phyloP scores from a whole-genome alignment of 177 flowering plant species.

The Vitis hybrid region DNA sequence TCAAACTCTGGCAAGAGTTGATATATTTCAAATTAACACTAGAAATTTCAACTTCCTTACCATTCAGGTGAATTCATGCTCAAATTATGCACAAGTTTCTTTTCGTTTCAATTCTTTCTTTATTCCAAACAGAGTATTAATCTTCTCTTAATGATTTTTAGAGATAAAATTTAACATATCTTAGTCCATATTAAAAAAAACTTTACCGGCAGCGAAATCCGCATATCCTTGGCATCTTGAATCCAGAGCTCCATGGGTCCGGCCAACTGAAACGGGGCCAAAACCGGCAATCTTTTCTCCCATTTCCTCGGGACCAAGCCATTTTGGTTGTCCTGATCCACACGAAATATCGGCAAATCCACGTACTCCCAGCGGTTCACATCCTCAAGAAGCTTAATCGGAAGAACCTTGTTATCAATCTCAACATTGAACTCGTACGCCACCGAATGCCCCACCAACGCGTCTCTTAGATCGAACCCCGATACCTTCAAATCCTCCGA shows the following conservation, averaged over 20 bases:
- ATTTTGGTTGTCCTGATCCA: conserved; percentile 23
- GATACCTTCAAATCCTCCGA: conserved; percentile 75
- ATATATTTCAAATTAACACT: no score
- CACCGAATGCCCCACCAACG: conserved; percentile 75
- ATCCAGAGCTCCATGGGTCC: conserved; percentile 99
- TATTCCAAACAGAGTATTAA: no score
- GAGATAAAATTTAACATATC: neutral
- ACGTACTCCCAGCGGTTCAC: conserved; percentile 84
- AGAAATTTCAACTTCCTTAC: no score
- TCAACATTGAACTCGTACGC: conserved; percentile 89
- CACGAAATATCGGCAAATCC: conserved; percentile 72
- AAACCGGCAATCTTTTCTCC: conserved; percentile 47
- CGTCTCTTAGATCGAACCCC: conserved; percentile 77
- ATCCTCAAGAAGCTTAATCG: conserved; percentile 87
- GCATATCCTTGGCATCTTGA: conserved; percentile 86
- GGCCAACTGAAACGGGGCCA: conserved; percentile 92
- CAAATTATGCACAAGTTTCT: no score
- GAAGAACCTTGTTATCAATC: conserved; percentile 68
- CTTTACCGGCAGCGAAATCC: conserved; percentile 81
- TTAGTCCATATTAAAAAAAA: neutral
- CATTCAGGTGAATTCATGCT: no score
- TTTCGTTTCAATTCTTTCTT: no score
- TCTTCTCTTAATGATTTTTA: no score
- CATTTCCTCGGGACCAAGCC: conserved; percentile 42
- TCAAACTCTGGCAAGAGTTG: no score